Evolutionary conservation across 108 stramenopile genomes (phyloP).

Genomic region (Cyclotella atomus): DNA sequence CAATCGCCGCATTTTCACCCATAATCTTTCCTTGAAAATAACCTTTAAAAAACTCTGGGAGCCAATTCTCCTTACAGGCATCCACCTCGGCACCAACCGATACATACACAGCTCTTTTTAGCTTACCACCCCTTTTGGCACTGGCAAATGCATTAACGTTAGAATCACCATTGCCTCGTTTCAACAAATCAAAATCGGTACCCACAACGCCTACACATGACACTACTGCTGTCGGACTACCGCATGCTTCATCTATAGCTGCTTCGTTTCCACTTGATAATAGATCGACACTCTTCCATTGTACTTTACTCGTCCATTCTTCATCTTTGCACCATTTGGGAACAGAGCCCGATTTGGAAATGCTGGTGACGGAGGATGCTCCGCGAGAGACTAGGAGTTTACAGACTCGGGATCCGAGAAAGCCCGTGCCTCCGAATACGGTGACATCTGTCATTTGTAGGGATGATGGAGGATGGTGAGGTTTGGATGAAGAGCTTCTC

Average conservation of each 20-base stretch:
- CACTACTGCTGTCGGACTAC: conserved; percentile 55
- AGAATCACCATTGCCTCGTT: conserved; percentile 40
- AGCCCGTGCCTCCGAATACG: conserved; percentile 76
- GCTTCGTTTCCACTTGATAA: conserved; percentile 25
- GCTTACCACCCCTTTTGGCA: conserved; percentile 60
- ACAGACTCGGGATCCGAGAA: conserved; percentile 67
- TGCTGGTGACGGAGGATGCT: conserved; percentile 36
- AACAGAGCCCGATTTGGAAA: conserved; percentile 39
- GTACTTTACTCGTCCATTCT: conserved; percentile 46
- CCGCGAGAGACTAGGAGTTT: conserved; percentile 52
- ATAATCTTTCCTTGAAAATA: conserved; percentile 73
- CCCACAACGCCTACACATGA: conserved; percentile 71
- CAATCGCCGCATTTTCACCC: conserved; percentile 49
- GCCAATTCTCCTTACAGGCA: conserved; percentile 56
- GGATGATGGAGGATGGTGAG: neutral
- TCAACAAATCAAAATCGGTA: conserved; percentile 36
- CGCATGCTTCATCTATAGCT: conserved; percentile 39
- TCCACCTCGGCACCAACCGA: conserved; percentile 71
- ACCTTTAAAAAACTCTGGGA: conserved; percentile 58
- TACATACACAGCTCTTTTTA: conserved; percentile 62
- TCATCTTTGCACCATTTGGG: conserved; percentile 53
- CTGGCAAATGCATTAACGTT: conserved; percentile 54
- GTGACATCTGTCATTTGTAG: conserved; percentile 24
- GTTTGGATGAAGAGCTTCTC: neutral
- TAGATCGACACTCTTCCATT: conserved; percentile 48